phyloP scores from a whole-genome alignment of 1,139 yeast genomes.

The Magnusiomyces starmeri region DNA sequence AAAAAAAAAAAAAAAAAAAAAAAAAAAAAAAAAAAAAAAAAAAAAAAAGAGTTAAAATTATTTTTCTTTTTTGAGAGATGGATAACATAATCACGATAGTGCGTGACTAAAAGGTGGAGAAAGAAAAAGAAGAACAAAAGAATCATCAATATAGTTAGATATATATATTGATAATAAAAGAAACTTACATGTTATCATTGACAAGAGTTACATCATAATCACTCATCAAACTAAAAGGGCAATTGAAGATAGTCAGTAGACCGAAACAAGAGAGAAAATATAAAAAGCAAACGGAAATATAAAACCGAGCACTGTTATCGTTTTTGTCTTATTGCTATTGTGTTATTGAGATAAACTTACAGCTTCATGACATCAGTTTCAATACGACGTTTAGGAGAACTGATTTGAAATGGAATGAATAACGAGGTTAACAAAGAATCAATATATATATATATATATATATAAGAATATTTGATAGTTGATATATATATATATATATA shows the following conservation, averaged over 20 bases:
- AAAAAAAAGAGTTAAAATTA: too few relatives aligned
- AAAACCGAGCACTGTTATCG: background rate
- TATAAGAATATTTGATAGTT: background rate
- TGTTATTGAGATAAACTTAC: slow-evolving; percentile 44
- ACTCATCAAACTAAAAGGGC: slow-evolving; percentile 65
- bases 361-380: slow-evolving; percentile 96
- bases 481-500: background rate
- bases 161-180: background rate
- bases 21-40: too few relatives aligned
- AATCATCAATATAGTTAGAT: background rate
- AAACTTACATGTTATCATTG: slow-evolving; percentile 60
- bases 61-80: background rate
- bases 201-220: slow-evolving; percentile 83
- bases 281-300: background rate
- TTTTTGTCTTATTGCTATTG: background rate
- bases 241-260: background rate
- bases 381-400: slow-evolving; percentile 80
- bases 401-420: too few relatives aligned
- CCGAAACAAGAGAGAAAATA: background rate
- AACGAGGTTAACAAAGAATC: too few relatives aligned
- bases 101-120: background rate
- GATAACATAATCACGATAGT: background rate
- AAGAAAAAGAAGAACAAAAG: background rate
- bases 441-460: background rate
- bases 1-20: too few relatives aligned